These are phyloP conservation scores for Dimocarpus longan DNA, from an alignment of 345 rosid genomes.

Conservation along the genomic window DNA sequence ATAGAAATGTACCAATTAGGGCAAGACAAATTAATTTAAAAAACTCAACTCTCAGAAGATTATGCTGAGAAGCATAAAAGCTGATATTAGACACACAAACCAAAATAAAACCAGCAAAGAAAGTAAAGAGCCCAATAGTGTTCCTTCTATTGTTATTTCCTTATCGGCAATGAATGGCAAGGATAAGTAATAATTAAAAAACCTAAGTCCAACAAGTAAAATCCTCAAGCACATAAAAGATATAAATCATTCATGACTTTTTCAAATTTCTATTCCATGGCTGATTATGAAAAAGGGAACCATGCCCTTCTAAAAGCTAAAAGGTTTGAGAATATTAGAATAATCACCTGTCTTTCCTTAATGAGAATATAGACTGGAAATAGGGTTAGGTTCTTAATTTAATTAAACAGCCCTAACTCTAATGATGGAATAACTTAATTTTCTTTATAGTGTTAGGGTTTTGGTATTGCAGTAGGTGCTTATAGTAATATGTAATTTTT, in stretches of 20 bases:
- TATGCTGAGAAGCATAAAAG: not conserved
- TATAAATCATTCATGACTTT: not conserved
- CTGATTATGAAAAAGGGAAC: not conserved
- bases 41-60: not conserved
- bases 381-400: not conserved
- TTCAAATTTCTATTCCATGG: not conserved
- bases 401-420: not conserved
- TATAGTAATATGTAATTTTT: too few relatives aligned
- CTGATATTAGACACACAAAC: not conserved
- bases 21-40: not conserved
- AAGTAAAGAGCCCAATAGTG: not conserved
- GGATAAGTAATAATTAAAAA: not conserved
- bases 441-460: not conserved
- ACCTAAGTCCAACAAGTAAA: not conserved
- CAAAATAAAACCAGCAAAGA: not conserved
- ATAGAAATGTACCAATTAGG: not conserved
- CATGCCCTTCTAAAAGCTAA: not conserved
- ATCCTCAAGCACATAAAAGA: not conserved
- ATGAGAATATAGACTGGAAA: not conserved
- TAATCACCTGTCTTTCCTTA: not conserved
- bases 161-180: not conserved
- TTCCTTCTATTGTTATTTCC: not conserved
- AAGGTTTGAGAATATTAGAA: not conserved
- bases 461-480: not conserved
- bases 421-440: not conserved